Evolutionary conservation across 371 early-diverging fungal species (phyloP).

Genomic region (Lichtheimia ornata): DNA sequence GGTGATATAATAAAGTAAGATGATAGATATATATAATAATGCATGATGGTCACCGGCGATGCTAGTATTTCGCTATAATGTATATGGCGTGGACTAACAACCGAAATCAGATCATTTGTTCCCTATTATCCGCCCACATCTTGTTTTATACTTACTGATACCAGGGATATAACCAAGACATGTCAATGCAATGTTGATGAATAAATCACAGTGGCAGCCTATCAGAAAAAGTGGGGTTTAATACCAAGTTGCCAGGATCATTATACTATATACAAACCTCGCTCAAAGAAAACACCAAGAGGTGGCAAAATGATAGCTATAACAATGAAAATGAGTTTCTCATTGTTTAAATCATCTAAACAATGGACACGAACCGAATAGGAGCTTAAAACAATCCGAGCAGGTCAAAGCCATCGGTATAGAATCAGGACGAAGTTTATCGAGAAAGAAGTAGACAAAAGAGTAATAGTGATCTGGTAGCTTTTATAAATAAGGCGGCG

Average conservation of each 20-base stretch:
- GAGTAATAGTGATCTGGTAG: neutral
- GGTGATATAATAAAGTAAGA: too few relatives aligned
- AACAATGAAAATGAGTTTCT: conserved; percentile 8
- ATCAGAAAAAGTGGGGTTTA: neutral
- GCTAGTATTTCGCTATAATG: conserved; percentile 25
- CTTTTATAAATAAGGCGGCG: conserved; percentile 5
- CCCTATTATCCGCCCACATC: neutral
- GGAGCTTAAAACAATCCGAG: conserved; percentile 43
- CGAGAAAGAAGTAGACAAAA: neutral
- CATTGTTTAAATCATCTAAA: neutral
- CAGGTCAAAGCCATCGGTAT: conserved; percentile 40
- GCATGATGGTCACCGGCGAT: neutral
- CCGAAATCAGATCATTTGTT: neutral
- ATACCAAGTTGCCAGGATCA: neutral
- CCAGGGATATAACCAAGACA: conserved; percentile 83
- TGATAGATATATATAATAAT: too few relatives aligned
- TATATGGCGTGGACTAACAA: conserved; percentile 20
- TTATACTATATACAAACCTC: conserved; percentile 25
- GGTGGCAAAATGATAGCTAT: conserved; percentile 67
- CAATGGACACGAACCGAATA: conserved; percentile 30
- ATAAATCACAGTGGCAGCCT: conserved; percentile 69
- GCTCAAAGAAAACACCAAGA: conserved; percentile 66
- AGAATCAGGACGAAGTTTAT: too few relatives aligned
- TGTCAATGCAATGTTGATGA: conserved; percentile 80
- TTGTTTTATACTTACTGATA: conserved; percentile 37